Evolutionary conservation across 371 early-diverging fungal species (phyloP), one percentile per base, ranked within the genome.

Genomic region (Rhizomucor pusillus): DNA sequence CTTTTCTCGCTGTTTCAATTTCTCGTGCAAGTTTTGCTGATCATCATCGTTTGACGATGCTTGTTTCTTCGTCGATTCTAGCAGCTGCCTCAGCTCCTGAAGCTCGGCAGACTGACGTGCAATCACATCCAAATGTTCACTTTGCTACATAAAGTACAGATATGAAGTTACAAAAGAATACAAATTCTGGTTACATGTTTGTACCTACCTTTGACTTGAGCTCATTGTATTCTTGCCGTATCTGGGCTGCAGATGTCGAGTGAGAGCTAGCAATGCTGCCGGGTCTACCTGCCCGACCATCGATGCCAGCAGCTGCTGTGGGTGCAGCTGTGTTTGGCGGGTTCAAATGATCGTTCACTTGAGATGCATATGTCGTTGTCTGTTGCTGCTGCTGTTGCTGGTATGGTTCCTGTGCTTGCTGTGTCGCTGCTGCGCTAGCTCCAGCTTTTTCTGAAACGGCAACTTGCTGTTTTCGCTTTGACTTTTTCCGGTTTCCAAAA

Each of bases 171-270:
- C 3, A 7, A 3, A 29, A 5, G 29, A 29, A 5, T 3, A 7
- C 29, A 29, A 29, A 7, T 29, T 29, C 29, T 16, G 23, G 34
- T 39, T 45, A 22, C 12, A 22, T 24, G 2, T 19, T 25, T 24
- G 19, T 12, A 50, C 47, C 20, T 55, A 69, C 77, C 66, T 71
- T 69, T 23, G 54, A 54, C 47, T 73, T 73, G 33, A 77, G 50
- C n/a, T 71, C 72, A 52, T 65, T 59, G 43, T 66, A 69, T 56
- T 77, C 74, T 50, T 67, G 67, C 24, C 60, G 60, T 19, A 76
- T 70, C 41, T 76, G 73, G 7, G 56, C 53, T n/a, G 62, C 55
- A 6, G 57, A 56, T 13, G 29, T 29, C 29, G 29, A 29, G 29
- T 29, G 29, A 29, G 7, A 29, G 29, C 54, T 46, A 14, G 54